Base-by-base conservation (phyloP, 768 basidiomycete genomes). In the Rhizopogon vinicolor region DNA sequence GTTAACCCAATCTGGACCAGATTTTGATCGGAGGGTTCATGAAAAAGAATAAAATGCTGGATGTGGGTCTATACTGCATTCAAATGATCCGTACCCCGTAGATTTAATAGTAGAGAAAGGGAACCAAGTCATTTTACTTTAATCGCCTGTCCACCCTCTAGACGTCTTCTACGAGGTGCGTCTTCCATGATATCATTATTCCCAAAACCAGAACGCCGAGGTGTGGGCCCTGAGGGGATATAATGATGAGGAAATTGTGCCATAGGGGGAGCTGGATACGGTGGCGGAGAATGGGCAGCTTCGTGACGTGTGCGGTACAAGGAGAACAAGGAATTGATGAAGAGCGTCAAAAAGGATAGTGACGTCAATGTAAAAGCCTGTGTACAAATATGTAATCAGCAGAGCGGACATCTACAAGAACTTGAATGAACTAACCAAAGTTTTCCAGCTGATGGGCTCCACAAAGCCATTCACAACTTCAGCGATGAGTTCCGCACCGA, bases 361-460 rank as follows among this genome's bases (percentile, higher is more conserved):
- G 89, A 90, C 57, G 86, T 84, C 71, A 92, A 68, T 28, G 85
- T 83, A 73, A 91, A 91, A 25, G 78, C 75, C 89, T 91, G 56
- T 56, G 28, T 28, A 33, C 44, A 39, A 41, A 35, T 59, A 44
- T 10, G 48, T 49, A 22, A 49, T 49, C 19, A 49, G 13, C 31
- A 53, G 14, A 43, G 41, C 19, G 3, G 13, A 29, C 13, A 33
- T 56, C 37, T 18, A 6, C 31, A 18, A 18, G 28, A 12, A 43
- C 46, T 40, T 19, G 56, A 44, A 52, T 40, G 53, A 29, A 73
- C 89, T 71, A 59, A 92, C 96, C 70, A 98, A 74, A 12, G 94
- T 94, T 75, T 95, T 97, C 93, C 94, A 98, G 68, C 89, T 93
- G 72, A 99, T 95, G 48, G 90, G 89, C 66, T 99, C 96, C 13